These are phyloP conservation scores for Mrakia hoshinonis DNA, from an alignment of 768 basidiomycete genomes.

Conservation along the genomic window DNA sequence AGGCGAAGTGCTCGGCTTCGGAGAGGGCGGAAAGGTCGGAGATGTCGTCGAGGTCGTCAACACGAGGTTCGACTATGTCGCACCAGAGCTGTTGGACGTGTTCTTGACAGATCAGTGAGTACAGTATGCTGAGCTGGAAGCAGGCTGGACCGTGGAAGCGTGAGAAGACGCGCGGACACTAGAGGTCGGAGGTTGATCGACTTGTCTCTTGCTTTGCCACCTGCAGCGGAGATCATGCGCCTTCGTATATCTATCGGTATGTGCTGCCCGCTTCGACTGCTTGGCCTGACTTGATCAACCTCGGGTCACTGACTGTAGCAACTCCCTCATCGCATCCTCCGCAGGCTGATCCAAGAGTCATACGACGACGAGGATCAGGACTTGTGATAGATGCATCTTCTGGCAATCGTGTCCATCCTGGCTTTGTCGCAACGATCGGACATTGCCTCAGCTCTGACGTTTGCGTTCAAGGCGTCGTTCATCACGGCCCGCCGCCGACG, in stretches of 20 bases:
- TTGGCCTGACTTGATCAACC: neutral
- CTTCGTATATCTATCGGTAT: constrained; percentile 81
- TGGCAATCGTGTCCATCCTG: neutral
- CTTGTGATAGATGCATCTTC: constrained; percentile 44
- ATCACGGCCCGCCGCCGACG: too few species aligned
- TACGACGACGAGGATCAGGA: constrained; percentile 93
- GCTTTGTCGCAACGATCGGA: neutral
- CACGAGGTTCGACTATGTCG: constrained; percentile 93
- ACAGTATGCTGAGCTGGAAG: neutral
- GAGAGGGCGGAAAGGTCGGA: constrained; percentile 48
- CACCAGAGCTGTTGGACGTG: constrained; percentile 81
- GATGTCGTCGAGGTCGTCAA: constrained; percentile 88
- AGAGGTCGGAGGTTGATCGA: neutral
- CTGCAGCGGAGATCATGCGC: constrained; percentile 84
- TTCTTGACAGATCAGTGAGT: constrained; percentile 96
- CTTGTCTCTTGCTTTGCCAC: neutral
- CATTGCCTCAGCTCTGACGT: neutral
- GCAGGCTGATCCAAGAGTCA: constrained; percentile 77
- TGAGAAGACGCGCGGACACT: too few species aligned
- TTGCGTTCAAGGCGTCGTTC: neutral
- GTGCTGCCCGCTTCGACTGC: constrained; percentile 23
- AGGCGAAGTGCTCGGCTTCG: constrained; percentile 49
- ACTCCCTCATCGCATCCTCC: constrained; percentile 26
- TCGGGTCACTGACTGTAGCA: neutral
- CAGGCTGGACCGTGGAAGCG: neutral